Evolutionary conservation across 495 filamentous ascomycete species (phyloP).

Genomic region (Penicillium malachiteum): DNA sequence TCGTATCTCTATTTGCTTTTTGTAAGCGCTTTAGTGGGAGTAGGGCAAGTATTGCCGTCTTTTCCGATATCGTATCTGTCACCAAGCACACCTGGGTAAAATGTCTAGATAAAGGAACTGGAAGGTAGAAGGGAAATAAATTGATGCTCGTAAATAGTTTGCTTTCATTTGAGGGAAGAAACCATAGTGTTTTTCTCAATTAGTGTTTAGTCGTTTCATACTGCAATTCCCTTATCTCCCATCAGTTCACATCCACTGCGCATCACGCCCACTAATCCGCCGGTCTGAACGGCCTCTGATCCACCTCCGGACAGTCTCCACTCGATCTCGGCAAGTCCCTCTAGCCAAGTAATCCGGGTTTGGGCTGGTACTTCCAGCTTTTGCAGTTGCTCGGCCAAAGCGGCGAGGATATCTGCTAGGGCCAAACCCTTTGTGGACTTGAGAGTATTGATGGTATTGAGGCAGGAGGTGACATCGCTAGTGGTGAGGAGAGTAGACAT

Average conservation of each 20-base stretch:
- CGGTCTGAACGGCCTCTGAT: constrained; percentile 86
- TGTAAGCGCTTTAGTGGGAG: no score
- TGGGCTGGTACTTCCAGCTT: constrained; percentile 82
- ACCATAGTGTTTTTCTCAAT: no score
- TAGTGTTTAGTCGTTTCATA: constrained; percentile 11
- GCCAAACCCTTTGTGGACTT: constrained; percentile 88
- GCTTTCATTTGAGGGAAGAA: not conserved
- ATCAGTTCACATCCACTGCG: constrained; percentile 82
- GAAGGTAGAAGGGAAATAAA: not conserved
- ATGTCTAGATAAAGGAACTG: no score
- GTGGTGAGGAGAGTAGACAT: constrained; percentile 77
- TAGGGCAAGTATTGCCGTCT: no score
- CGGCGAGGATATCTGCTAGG: constrained; percentile 87
- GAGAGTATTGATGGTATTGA: constrained; percentile 80
- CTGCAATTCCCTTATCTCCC: constrained; percentile 29
- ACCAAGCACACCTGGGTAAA: no score
- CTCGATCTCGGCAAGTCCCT: constrained; percentile 89
- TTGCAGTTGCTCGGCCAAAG: constrained; percentile 75
- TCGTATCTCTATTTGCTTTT: no score
- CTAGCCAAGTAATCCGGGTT: constrained; percentile 86
- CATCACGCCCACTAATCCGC: constrained; percentile 85
- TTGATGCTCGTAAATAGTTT: not conserved
- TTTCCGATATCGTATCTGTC: no score
- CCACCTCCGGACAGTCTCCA: constrained; percentile 87
- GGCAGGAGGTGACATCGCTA: constrained; percentile 80